Base-by-base conservation (phyloP, 139 green algal genomes). In the Micractinium conductrix region DNA sequence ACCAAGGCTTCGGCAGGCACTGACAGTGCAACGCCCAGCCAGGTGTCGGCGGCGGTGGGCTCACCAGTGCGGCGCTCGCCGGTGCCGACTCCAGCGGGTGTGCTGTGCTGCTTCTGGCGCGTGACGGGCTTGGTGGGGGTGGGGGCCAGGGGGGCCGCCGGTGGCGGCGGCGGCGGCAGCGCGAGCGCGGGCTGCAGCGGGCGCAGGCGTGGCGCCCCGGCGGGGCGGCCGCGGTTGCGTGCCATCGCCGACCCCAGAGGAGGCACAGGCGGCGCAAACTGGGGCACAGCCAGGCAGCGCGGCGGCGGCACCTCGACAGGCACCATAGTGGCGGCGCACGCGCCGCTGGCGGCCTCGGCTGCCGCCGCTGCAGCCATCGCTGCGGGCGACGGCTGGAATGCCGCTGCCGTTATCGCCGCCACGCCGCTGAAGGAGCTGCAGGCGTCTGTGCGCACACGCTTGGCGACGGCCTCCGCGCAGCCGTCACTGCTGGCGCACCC, bases 101-200 rank as follows among this genome's bases (percentile, higher is more conserved):
- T 28, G 42, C 40, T 42, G 58, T 30, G 5, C 22, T 71, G n/a
- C 53, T 81, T 81, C 75, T 81, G 75, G 8, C 75, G 53, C 37
- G 75, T 81, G 35, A 81, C 75, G 26, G 75, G 75, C 75, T 81
- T 81, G 75, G 53, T 81, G 75, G 75, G 75, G 2, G 75, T 70
- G 55, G 40, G 37, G 22, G 75, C 35, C 37, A 63, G 37, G 22
- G 53, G 50, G 9, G 55, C 53, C 0, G n/a, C n/a, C n/a, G n/a
- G n/a, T n/a, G 75, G n/a, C 16, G 75, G 48, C 33, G 74, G 28
- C 73, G 73, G 30, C 30, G 45, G 73, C 44, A 45, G 73, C 45
- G 73, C 14, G 7, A 35, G 26, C 21, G 35, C 73, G 30, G 12
- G 44, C 26, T 30, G 73, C 44, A 79, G 73, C 42, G 73, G 71